Conservation (phyloP, 2,329 filamentous ascomycete genomes). For the Thelonectria discophora region DNA sequence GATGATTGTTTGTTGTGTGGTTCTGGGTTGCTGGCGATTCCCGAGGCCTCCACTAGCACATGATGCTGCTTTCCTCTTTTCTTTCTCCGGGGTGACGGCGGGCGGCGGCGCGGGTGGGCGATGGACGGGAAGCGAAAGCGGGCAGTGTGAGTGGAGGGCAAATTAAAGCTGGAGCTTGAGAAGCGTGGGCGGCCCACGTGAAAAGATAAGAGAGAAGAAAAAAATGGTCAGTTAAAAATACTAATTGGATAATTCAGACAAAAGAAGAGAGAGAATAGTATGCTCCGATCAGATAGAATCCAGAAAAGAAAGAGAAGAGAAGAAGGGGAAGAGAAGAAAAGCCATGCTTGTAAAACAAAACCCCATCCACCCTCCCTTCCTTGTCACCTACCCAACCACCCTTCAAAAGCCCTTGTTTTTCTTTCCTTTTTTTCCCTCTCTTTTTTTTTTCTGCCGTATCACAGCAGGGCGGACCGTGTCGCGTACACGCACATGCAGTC, state of each 20-base stretch:
- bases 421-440: background rate
- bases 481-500: constrained; percentile 4
- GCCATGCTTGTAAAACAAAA: background rate
- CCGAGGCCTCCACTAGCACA: constrained; percentile 21
- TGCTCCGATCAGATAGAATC: background rate
- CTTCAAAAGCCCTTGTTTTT: constrained; percentile 7
- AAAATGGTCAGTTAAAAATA: too few relatives aligned
- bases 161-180: too few relatives aligned
- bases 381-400: constrained; percentile 7
- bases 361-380: background rate
- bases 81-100: too few relatives aligned
- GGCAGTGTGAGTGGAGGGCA: too few relatives aligned
- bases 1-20: background rate
- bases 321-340: background rate
- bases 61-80: background rate
- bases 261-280: too few relatives aligned
- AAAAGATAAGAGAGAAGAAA: too few relatives aligned
- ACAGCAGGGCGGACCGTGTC: constrained; percentile 6
- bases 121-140: too few relatives aligned
- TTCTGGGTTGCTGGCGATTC: background rate
- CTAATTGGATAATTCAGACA: too few relatives aligned
- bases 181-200: too few relatives aligned
- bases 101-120: too few relatives aligned
- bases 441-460: background rate
- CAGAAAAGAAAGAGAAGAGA: background rate